Base-by-base conservation (phyloP, 176 grass and related monocot species). In the Metroxylon sagu region DNA sequence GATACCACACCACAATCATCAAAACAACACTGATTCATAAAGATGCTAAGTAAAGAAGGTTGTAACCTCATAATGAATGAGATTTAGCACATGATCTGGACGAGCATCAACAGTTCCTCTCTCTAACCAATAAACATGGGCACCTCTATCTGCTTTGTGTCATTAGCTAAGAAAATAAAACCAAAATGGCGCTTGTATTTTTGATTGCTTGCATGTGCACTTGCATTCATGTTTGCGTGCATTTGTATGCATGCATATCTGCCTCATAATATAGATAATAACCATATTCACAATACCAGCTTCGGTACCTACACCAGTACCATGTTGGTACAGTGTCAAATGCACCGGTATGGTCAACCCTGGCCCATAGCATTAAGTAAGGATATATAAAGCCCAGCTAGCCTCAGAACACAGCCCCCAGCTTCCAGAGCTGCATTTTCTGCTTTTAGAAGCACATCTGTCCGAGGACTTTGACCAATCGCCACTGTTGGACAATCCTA, bases 371-470 rank as follows among this genome's bases (percentile, higher is more conserved):
- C 16, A 3, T 5, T 52, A 67, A 29, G 14, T 52, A 67, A 89
- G 86, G 91, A 90, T 96, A 96, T 96, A 62, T 90, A 90, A 77
- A 96, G 86, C 49, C 91, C 91, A 77, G 72, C 80, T 61, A 96
- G 91, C 69, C 91, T 84, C 35, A 96, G 25, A 54, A 87, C 80
- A 74, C 83, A 82, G 28, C 91, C 91, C 66, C 86, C 86, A 82
- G 74, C 65, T 31, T 74, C 77, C 27, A 95, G 71, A 67, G 82
- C 77, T 71, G 69, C 72, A 60, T 85, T 84, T 84, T 96, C 91
- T 65, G 86, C 83, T 74, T 82, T 96, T 71, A 90, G 57, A 77
- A 96, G 86, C 48, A 82, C 61, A 21, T 96, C 86, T 4, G 78
- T 87, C 52, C 86, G 83, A 66, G 74, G 77, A 53, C 77, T 90